Percentiles rank a stretch among this genome's conserved stretches.
Conservation (phyloP, 2,329 filamentous ascomycete genomes). For the Penicillium sp. region DNA sequence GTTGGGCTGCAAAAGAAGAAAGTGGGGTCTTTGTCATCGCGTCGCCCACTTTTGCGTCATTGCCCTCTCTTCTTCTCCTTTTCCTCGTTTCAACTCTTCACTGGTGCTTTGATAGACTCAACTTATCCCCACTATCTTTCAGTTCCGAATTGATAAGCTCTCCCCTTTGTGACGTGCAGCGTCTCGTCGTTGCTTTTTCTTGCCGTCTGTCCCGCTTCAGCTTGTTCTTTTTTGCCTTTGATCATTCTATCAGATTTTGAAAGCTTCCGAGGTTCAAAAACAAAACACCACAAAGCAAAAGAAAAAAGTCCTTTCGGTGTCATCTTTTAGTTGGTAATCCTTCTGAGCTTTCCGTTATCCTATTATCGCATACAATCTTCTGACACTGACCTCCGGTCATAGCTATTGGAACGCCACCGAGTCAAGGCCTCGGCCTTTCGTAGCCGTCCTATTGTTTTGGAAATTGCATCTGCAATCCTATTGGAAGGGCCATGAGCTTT, state of each 20-base stretch:
- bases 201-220: not conserved
- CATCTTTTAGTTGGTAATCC: not conserved
- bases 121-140: not conserved
- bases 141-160: not conserved
- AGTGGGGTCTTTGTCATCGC: constrained; percentile 3
- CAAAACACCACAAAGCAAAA: not conserved
- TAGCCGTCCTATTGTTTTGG: not conserved
- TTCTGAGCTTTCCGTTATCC: not conserved
- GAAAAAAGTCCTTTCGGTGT: not conserved
- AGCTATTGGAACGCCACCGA: not conserved
- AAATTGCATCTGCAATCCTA: not conserved
- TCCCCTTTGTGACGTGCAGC: not conserved
- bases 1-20: not conserved
- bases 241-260: not conserved
- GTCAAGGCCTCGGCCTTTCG: not conserved
- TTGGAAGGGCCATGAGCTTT: constrained; percentile 25
- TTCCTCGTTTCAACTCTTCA: not conserved
- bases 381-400: not conserved
- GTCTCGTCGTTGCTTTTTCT: not conserved
- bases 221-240: not conserved
- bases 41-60: constrained; percentile 2
- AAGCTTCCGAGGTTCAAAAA: not conserved
- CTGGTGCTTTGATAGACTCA: not conserved
- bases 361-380: not conserved
- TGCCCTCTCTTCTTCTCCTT: not conserved